Evolutionary conservation across 2,329 filamentous ascomycete genomes (phyloP).

Genomic region (Exophiala xenobiotica): DNA sequence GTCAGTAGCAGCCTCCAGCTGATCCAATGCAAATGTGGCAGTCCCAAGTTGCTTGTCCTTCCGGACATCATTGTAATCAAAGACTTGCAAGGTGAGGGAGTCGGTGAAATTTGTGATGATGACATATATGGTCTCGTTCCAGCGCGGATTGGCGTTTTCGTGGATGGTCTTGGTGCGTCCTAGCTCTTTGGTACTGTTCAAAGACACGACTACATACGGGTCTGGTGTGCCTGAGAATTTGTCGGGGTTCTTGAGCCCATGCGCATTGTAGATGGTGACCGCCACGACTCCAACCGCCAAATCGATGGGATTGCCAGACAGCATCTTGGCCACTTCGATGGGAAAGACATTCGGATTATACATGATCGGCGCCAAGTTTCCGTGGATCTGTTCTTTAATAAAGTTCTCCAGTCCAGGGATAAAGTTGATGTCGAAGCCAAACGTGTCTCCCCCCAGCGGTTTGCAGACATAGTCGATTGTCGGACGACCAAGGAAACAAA

Average conservation of each 20-base stretch:
- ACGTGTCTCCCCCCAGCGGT: slow-evolving; percentile 87
- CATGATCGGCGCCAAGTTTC: slow-evolving; percentile 94
- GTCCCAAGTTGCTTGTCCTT: slow-evolving; percentile 94
- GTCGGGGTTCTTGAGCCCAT: slow-evolving; percentile 91
- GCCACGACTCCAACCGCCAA: slow-evolving; percentile 93
- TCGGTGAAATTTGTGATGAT: slow-evolving; percentile 91
- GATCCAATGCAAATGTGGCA: slow-evolving; percentile 81
- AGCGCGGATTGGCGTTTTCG: slow-evolving; percentile 81
- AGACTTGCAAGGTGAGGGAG: slow-evolving; percentile 77
- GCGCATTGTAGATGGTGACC: slow-evolving; percentile 84
- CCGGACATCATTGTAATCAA: slow-evolving; percentile 91
- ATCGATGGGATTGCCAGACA: slow-evolving; percentile 89
- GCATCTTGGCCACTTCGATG: slow-evolving; percentile 97
- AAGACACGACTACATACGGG: slow-evolving; percentile 79
- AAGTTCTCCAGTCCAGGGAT: slow-evolving; percentile 91
- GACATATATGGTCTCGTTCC: slow-evolving; percentile 96
- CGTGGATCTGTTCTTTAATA: slow-evolving; percentile 94
- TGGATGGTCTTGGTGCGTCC: slow-evolving; percentile 85
- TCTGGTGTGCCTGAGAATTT: slow-evolving; percentile 90
- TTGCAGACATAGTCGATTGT: slow-evolving; percentile 97
- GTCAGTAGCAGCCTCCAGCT: slow-evolving; percentile 71
- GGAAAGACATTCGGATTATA: slow-evolving; percentile 97
- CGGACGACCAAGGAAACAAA: slow-evolving; percentile 88
- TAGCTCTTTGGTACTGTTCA: slow-evolving; percentile 78
- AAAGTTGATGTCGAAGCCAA: slow-evolving; percentile 99